These are phyloP conservation scores for Aspergillus amoenus DNA, from an alignment of 2,329 filamentous ascomycete species.

Conservation along the genomic window DNA sequence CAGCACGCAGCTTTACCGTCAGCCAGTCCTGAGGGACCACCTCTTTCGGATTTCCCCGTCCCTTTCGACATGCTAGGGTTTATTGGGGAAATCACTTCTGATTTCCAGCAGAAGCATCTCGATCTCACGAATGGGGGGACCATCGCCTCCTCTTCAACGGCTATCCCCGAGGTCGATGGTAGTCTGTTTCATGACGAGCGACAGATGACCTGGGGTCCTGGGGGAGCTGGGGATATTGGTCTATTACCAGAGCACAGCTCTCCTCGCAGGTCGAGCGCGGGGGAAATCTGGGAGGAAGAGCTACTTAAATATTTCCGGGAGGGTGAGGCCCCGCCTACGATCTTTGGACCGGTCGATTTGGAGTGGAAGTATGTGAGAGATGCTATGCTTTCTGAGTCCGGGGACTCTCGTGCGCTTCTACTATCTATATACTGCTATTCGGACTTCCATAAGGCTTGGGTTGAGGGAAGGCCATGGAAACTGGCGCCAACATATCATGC, in stretches of 20 bases:
- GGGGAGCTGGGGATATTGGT: neutral
- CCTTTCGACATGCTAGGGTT: slow-evolving; percentile 38
- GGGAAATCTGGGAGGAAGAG: slow-evolving; percentile 24
- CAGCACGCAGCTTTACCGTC: neutral
- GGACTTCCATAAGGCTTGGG: slow-evolving; percentile 30
- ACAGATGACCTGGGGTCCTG: slow-evolving; percentile 9
- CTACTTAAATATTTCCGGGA: slow-evolving; percentile 29
- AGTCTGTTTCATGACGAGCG: slow-evolving; percentile 4
- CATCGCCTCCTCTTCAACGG: neutral
- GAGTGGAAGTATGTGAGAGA: slow-evolving; percentile 35
- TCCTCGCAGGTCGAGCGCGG: neutral
- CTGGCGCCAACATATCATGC: slow-evolving; percentile 32
- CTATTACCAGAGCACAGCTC: neutral
- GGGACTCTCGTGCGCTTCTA: slow-evolving; percentile 25
- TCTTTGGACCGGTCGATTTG: slow-evolving; percentile 31
- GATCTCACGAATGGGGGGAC: slow-evolving; percentile 27
- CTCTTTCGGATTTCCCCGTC: slow-evolving; percentile 14
- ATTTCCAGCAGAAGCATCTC: slow-evolving; percentile 35
- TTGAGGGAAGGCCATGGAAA: slow-evolving; percentile 27
- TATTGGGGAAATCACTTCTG: slow-evolving; percentile 37
- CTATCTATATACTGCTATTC: slow-evolving; percentile 35
- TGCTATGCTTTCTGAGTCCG: slow-evolving; percentile 25
- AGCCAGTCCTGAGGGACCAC: neutral
- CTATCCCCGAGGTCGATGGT: neutral
- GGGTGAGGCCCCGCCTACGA: slow-evolving; percentile 29